A percentile compares a stretch with the other conserved stretches of the same genome.
phyloP scores from a whole-genome alignment of 768 basidiomycete genomes.

The Austroboletus eburneus region DNA sequence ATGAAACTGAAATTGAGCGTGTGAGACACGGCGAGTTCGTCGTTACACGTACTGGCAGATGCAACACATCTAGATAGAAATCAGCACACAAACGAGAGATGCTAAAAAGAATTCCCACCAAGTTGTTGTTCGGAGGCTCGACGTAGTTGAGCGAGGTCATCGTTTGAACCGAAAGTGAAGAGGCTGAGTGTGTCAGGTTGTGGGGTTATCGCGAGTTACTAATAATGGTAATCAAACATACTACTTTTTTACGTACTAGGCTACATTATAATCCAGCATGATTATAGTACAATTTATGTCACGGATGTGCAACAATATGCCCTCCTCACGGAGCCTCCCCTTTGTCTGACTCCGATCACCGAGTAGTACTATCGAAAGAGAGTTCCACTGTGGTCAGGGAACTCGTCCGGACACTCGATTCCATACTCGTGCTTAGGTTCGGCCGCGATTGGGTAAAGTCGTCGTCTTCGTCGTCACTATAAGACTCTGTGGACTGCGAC shows the following conservation, averaged over 20 bases:
- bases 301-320: background rate
- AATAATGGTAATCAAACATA: conserved; percentile 14
- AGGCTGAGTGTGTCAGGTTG: conserved; percentile 6
- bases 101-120: conserved; percentile 41
- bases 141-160: conserved; percentile 47
- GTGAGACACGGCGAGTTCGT: background rate
- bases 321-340: background rate
- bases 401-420: background rate
- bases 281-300: background rate
- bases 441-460: background rate
- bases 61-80: conserved; percentile 58
- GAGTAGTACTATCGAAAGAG: background rate
- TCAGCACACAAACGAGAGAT: background rate
- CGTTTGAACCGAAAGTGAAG: background rate
- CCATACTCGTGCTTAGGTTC: background rate
- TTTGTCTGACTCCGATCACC: background rate
- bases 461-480: background rate
- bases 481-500: background rate
- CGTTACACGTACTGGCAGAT: conserved; percentile 56
- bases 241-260: conserved; percentile 19
- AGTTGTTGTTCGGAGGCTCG: conserved; percentile 59
- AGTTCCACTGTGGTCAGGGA: background rate
- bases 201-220: conserved; percentile 1
- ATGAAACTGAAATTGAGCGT: conserved; percentile 7
- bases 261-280: no score